Percentiles rank a stretch among this genome's conserved stretches.
Evolutionary conservation across 495 filamentous ascomycete species (phyloP).

Genomic region (Penicillium coffeae): DNA sequence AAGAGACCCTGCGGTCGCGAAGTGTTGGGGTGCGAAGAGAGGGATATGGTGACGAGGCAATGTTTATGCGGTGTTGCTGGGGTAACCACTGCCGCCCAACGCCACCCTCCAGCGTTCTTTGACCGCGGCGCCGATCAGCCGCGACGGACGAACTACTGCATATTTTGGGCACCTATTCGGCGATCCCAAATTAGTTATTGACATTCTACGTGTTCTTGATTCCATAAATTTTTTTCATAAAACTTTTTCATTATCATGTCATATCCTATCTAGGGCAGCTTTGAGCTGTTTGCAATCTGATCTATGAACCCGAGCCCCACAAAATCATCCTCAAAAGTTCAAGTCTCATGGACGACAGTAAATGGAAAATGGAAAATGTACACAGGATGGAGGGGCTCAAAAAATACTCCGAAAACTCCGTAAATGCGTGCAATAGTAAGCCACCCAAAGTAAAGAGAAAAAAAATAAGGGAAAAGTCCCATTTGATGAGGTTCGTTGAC

Average conservation of each 20-base stretch:
- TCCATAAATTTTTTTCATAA: too few relatives aligned
- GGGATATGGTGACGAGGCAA: slow-evolving; percentile 9
- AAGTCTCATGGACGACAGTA: too few relatives aligned
- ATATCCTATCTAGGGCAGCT: neutral
- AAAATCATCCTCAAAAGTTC: neutral
- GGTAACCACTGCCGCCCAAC: slow-evolving; percentile 32
- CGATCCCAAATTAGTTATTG: too few relatives aligned
- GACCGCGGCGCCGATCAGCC: slow-evolving; percentile 1
- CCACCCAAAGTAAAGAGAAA: neutral
- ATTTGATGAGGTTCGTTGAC: neutral
- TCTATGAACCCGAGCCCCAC: neutral
- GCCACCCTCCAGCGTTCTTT: slow-evolving; percentile 6
- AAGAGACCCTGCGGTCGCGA: slow-evolving; percentile 28
- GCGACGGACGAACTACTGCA: too few relatives aligned
- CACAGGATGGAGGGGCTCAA: neutral
- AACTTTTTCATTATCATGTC: neutral
- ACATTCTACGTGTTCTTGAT: too few relatives aligned
- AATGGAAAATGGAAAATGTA: neutral
- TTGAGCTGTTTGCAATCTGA: neutral
- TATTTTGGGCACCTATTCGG: too few relatives aligned
- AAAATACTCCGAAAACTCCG: neutral
- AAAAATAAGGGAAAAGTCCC: neutral
- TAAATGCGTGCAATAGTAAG: neutral
- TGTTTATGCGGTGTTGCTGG: slow-evolving; percentile 48
- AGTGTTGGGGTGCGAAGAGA: slow-evolving; percentile 25